These are phyloP conservation scores for Phlebiopsis flavidoalba DNA, from an alignment of 768 basidiomycete genomes.

Conservation along the genomic window DNA sequence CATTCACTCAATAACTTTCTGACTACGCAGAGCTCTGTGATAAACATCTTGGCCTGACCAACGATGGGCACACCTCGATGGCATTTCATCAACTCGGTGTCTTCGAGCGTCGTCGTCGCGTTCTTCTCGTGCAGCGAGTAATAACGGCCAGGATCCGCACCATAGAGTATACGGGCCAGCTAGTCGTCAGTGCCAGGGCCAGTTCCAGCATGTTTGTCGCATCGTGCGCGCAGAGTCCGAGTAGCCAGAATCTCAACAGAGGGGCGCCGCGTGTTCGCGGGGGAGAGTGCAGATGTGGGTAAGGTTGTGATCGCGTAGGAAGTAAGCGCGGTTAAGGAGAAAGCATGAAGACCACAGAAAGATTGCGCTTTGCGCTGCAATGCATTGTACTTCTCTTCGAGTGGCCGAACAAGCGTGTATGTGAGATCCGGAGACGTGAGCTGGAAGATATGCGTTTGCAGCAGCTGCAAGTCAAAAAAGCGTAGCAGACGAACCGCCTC, in stretches of 20 bases:
- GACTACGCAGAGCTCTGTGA: slow-evolving; percentile 84
- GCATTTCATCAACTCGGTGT: slow-evolving; percentile 87
- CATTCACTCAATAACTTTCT: slow-evolving; percentile 89
- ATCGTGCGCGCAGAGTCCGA: slow-evolving; percentile 66
- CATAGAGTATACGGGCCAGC: slow-evolving; percentile 78
- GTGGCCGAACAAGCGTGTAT: slow-evolving; percentile 83
- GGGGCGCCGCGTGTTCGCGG: slow-evolving; percentile 66
- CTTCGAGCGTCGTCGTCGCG: slow-evolving; percentile 68
- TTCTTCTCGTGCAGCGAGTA: slow-evolving; percentile 53
- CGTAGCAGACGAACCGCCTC: slow-evolving; percentile 55
- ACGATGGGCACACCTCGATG: slow-evolving; percentile 90
- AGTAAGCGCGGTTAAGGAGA: slow-evolving; percentile 83
- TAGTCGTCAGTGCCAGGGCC: slow-evolving; percentile 66
- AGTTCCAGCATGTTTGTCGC: slow-evolving; percentile 66
- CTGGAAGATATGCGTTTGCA: slow-evolving; percentile 31
- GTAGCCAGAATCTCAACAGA: slow-evolving; percentile 92
- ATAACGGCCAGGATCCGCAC: slow-evolving; percentile 61
- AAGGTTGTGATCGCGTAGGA: slow-evolving; percentile 72
- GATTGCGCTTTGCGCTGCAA: slow-evolving; percentile 72
- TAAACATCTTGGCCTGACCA: slow-evolving; percentile 81
- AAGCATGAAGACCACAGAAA: slow-evolving; percentile 84
- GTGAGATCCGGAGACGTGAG: slow-evolving; percentile 83
- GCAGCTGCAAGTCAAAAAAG: neutral
- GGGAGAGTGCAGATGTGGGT: slow-evolving; percentile 65
- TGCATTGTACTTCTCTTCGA: slow-evolving; percentile 79